Base-by-base conservation (phyloP, 2,329 filamentous ascomycete species). In the Alternaria triticina region DNA sequence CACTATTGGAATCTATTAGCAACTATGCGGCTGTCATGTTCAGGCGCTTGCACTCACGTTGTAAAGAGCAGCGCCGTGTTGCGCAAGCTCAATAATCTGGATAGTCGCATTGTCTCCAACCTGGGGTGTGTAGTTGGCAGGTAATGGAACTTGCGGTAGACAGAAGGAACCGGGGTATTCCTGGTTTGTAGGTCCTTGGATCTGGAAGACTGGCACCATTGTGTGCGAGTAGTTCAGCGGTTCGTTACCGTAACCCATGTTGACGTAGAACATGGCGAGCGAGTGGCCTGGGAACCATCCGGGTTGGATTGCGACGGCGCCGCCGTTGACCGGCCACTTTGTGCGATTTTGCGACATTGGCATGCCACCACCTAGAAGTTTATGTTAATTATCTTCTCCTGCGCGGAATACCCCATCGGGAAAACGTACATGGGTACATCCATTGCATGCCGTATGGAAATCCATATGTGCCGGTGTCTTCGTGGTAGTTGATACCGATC, bases 201-300 rank as follows among this genome's bases (percentile, higher is more conserved):
- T 89, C 78, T 95, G 89, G 81, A 98, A 95, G 27, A 91, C 88
- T 13, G 89, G 84, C 1, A 95, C 82, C 87, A 97, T 96, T 22
- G 89, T 85, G 78, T 91, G 88, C 68, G 93, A 96, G 90, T 96
- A 96, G 85, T 98, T 98, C 7, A 82, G 80, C 1, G 96, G 95
- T 8, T 91, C 88, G 33, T 86, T 93, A 68, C 92, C 93, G 69
- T 94, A 89, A 69, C 96, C 96, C 59, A 98, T 86, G 83, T 98
- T 98, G 82, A 98, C 84, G 82, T 97, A 97, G 77, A 97, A 86
- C 72, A 93, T 88, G 17, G 94, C 95, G 6, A 88, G 90, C 36
- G 87, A 80, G 79, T 98, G 96, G 68, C 96, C 96, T 62, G 90
- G 89, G 84, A 97, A 97, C 96, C 96, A 98, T 74, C 95, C 96